phyloP scores from a whole-genome alignment of 2,329 filamentous ascomycete species.

The Elsinoe necatrix region DNA sequence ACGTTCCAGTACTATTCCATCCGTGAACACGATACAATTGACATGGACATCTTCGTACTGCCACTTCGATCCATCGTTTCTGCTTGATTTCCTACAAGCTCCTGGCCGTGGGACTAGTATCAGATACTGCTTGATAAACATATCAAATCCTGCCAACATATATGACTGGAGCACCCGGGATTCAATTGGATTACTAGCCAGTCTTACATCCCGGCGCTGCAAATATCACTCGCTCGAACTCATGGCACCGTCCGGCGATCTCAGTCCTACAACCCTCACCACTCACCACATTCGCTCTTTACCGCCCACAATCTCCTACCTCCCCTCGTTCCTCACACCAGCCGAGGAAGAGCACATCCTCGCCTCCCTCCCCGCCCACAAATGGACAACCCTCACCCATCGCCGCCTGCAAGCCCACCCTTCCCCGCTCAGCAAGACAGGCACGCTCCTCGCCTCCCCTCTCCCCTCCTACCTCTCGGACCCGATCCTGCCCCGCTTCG shows the following conservation, averaged over 20 bases:
- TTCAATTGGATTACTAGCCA: too few relatives aligned
- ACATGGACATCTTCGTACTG: too few relatives aligned
- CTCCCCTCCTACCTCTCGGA: slow-evolving; percentile 67
- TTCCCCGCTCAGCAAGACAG: slow-evolving; percentile 63
- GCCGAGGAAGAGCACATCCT: slow-evolving; percentile 59
- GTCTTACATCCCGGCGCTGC: background rate
- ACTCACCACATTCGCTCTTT: slow-evolving; percentile 41
- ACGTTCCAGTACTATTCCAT: too few relatives aligned
- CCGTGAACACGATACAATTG: too few relatives aligned
- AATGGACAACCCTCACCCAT: slow-evolving; percentile 83
- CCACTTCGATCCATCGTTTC: too few relatives aligned
- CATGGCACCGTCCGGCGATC: background rate
- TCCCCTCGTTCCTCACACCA: slow-evolving; percentile 70
- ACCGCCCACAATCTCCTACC: slow-evolving; percentile 67
- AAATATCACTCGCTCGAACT: background rate
- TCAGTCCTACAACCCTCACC: background rate
- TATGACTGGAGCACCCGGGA: too few relatives aligned
- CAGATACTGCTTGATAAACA: too few relatives aligned
- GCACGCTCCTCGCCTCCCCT: slow-evolving; percentile 65
- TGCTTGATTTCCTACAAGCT: too few relatives aligned
- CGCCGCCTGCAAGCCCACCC: slow-evolving; percentile 88
- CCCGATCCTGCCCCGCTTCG: slow-evolving; percentile 56
- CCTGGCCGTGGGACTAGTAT: too few relatives aligned
- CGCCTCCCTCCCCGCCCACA: slow-evolving; percentile 36
- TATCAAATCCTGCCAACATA: too few relatives aligned